Conservation (phyloP, 495 filamentous ascomycete species). For the Neurospora cerealis region DNA sequence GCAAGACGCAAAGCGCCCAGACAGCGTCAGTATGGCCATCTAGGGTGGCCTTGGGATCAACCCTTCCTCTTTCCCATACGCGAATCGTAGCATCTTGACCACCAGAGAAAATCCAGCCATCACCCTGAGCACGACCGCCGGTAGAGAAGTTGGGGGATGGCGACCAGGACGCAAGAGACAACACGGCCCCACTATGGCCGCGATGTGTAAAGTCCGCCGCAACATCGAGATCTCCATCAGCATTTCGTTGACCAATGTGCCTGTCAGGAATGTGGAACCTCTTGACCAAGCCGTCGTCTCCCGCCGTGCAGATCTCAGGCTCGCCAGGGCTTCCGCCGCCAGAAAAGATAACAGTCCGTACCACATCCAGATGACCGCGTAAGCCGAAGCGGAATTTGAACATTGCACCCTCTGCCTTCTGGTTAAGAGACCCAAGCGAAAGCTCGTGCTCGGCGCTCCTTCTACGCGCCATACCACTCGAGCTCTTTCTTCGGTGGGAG, state of each 20-base stretch:
- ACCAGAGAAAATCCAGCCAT: conserved; percentile 97
- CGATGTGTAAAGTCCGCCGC: conserved; percentile 88
- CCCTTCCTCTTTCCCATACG: conserved; percentile 87
- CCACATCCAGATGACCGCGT: conserved; percentile 84
- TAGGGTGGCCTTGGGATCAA: conserved; percentile 91
- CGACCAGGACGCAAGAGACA: conserved; percentile 77
- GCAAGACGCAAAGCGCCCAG: conserved; percentile 90
- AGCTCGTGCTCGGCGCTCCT: conserved; percentile 48
- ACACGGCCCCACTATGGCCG: conserved; percentile 83
- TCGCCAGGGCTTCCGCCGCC: conserved; percentile 90
- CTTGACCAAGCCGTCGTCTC: conserved; percentile 92
- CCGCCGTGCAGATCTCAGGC: conserved; percentile 92
- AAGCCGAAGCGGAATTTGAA: conserved; percentile 93
- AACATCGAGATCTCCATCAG: conserved; percentile 69
- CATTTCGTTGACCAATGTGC: conserved; percentile 42
- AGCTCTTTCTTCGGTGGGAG: conserved; percentile 75
- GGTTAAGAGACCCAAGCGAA: conserved; percentile 31
- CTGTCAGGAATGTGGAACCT: conserved; percentile 85
- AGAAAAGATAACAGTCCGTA: conserved; percentile 89
- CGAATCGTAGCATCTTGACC: conserved; percentile 88
- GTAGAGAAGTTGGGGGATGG: conserved; percentile 77
- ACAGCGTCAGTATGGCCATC: conserved; percentile 93
- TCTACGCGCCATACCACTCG: conserved; percentile 47
- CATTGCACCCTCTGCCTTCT: conserved; percentile 50
- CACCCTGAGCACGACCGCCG: conserved; percentile 71